Conservation (phyloP, 148 eudicot species). For the Vaccinium vitisidaea region DNA sequence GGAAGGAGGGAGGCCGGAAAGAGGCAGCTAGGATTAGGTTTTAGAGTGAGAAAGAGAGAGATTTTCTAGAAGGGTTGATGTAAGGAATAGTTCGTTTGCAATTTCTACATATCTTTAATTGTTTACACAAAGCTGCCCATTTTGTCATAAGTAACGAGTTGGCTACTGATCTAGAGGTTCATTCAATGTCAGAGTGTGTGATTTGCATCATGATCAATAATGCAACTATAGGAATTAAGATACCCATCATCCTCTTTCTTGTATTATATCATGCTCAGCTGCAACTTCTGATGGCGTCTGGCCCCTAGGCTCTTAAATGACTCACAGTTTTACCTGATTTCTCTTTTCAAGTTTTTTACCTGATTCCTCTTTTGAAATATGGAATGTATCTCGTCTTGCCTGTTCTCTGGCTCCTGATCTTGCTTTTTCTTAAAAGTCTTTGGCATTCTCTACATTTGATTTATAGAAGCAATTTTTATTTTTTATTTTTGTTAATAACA, state of each 20-base stretch:
- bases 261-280: not conserved
- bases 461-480: not conserved
- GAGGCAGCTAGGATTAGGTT: too few species aligned
- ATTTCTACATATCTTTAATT: slow-evolving; percentile 1
- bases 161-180: not conserved
- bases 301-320: not conserved
- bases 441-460: not conserved
- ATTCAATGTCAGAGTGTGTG: not conserved
- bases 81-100: too few species aligned
- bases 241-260: not conserved
- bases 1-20: too few species aligned
- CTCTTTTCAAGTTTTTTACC: not conserved
- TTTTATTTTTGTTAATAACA: not conserved
- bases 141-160: not conserved
- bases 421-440: not conserved
- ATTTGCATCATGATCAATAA: not conserved
- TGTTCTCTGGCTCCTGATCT: not conserved
- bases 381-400: not conserved
- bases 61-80: too few species aligned
- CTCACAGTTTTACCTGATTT: not conserved
- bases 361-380: not conserved
- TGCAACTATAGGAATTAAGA: not conserved
- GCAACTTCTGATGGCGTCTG: not conserved
- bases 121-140: not conserved
- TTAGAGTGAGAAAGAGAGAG: too few species aligned